Evolutionary conservation across 2,329 filamentous ascomycete species (phyloP).

Genomic region (Ophiostoma ips): DNA sequence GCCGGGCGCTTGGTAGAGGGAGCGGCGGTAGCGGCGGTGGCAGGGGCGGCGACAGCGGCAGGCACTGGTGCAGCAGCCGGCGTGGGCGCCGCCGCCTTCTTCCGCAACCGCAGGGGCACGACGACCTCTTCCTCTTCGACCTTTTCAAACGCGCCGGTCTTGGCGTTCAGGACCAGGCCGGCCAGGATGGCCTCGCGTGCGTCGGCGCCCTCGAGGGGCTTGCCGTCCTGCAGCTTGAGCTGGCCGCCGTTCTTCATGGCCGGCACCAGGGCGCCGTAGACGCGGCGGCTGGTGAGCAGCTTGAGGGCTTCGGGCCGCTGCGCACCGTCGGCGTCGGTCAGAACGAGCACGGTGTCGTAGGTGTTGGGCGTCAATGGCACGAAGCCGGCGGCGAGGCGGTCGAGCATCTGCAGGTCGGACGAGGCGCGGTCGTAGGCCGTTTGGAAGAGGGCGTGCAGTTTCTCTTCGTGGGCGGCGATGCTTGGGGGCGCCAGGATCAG

Average conservation of each 20-base stretch:
- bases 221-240: slow-evolving; percentile 54
- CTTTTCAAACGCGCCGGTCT: slow-evolving; percentile 58
- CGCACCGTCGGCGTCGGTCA: slow-evolving; percentile 58
- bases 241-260: slow-evolving; percentile 57
- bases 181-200: slow-evolving; percentile 72
- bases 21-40: background rate
- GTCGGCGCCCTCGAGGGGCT: slow-evolving; percentile 35
- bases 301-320: slow-evolving; percentile 45
- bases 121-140: slow-evolving; percentile 47
- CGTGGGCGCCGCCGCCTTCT: slow-evolving; percentile 15
- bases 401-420: slow-evolving; percentile 95
- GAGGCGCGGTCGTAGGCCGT: slow-evolving; percentile 53
- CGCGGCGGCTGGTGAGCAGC: slow-evolving; percentile 45
- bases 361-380: slow-evolving; percentile 61
- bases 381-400: slow-evolving; percentile 72
- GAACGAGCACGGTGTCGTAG: slow-evolving; percentile 75
- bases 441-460: slow-evolving; percentile 52
- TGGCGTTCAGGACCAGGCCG: slow-evolving; percentile 46
- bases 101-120: slow-evolving; percentile 51
- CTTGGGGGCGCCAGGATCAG: slow-evolving; percentile 66
- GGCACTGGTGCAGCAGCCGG: background rate
- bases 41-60: background rate
- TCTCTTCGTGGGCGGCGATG: slow-evolving; percentile 70
- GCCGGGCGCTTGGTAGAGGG: slow-evolving; percentile 8
- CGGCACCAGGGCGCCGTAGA: slow-evolving; percentile 55